Base-by-base conservation (phyloP, 371 early-diverging fungal species). In the Nematocida sp. region DNA sequence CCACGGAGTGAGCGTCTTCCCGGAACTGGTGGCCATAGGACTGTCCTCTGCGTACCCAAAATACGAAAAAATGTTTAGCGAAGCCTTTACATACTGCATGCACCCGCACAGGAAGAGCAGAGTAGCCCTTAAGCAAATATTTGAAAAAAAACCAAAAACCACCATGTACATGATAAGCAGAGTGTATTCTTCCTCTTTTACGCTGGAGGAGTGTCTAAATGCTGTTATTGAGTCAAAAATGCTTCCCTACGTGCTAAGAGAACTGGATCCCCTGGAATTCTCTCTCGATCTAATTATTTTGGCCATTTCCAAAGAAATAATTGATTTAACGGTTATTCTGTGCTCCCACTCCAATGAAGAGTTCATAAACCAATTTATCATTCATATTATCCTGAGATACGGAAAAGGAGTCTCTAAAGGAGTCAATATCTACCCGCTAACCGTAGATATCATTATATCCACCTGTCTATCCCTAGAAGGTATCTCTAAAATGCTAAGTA, bases 401-500 rank as follows among this genome's bases (percentile, higher is more conserved):
- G 75, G 75, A 13, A 71, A 71, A 51, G 75, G 75, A 1, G 36
- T 23, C 26, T 26, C 75, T n/a, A 71, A 71, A 32, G 75, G 75
- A 30, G 48, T 61, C 23, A 61, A 57, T 30, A 71, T 71, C 36
- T 30, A 49, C 30, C 75, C 75, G 11, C 53, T 71, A 26, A 71
- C 75, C 2, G 75, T 71, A 33, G 61, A 59, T 2, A 61, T 63
- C 18, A 71, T 71, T 32, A 60, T 71, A n/a, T 48, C 61, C 45
- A 71, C 75, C 1, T 71, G 61, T 36, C 38, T 71, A n/a, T 23
- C 75, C 7, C 55, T 71, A 20, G 75, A 71, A 35, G 61, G 42
- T 3, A 35, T 71, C 16, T 48, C 75, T 0, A 71, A 71, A 30
- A 48, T 35, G 2, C 30, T 61, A 9, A n/a, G 50, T 5, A 71